phyloP scores from a whole-genome alignment of 345 rosid genomes.

The Eucalyptus regnans region DNA sequence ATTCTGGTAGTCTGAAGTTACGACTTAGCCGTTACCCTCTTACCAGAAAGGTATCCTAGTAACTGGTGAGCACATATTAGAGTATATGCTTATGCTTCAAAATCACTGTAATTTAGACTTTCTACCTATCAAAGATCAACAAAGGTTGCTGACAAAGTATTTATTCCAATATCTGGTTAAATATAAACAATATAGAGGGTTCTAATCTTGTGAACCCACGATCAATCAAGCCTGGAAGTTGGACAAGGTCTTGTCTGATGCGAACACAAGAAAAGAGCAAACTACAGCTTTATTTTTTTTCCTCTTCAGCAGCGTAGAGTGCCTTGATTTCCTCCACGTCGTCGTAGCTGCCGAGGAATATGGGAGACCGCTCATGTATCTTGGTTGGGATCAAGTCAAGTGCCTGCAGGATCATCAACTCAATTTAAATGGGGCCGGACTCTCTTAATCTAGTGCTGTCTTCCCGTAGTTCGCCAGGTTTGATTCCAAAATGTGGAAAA shows the following conservation, averaged over 20 bases:
- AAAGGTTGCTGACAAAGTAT: background rate
- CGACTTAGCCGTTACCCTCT: background rate
- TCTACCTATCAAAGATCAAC: background rate
- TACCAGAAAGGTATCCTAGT: background rate
- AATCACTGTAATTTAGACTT: background rate
- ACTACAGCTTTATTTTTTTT: conserved; percentile 9
- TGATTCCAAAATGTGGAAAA: background rate
- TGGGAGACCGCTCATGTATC: conserved; percentile 83
- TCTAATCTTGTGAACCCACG: background rate
- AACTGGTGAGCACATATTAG: background rate
- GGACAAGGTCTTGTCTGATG: background rate
- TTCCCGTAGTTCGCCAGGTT: background rate
- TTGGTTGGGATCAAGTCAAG: conserved; percentile 68
- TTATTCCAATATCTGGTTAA: background rate
- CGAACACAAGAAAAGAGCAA: background rate
- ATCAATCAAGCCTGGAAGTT: background rate
- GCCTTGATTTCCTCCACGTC: conserved; percentile 92
- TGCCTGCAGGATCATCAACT: conserved; percentile 29
- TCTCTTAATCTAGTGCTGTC: background rate
- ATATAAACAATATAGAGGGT: background rate
- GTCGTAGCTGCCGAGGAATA: conserved; percentile 90
- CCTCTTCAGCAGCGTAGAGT: conserved; percentile 53
- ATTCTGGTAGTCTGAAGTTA: background rate
- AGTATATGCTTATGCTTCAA: background rate
- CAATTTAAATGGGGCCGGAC: background rate